Evolutionary conservation across 2,329 filamentous ascomycete genomes (phyloP), one percentile per base, ranked within the genome.

Genomic region (Botrytis deweyae): DNA sequence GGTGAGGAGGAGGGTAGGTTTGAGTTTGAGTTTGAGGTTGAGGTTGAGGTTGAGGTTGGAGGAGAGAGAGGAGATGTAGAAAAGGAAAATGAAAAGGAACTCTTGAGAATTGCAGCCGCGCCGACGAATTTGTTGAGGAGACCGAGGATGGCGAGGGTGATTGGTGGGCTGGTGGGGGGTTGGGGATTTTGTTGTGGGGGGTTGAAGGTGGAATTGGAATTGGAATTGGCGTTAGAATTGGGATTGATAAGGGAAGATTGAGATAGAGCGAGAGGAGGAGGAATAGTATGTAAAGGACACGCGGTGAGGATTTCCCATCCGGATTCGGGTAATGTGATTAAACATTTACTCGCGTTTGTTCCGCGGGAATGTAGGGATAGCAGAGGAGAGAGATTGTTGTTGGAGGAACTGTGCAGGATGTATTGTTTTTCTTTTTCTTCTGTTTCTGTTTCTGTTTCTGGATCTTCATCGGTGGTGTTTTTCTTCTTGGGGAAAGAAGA

Each of bases 241-340:
- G 20, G 16, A 40, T 29, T 16, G 42, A 16, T 7, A 44, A 7
- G 2, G 40, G 46, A 10, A 49, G 8, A 9, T 9, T 8, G 22
- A 22, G 20, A 0, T 10, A 4, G 20, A 8, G 18, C 0, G 0
- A 8, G 14, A 5, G 40, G 6, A 1, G n/a, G 29, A 18, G 68
- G 20, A 22, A 29, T 20, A 16, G n/a, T 38, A 29, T 38, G 10
- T 3, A 70, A 14, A 0, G 8, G 55, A 33, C 59, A 58, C 22
- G 55, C 68, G 16, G 58, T 70, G 8, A 70, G 68, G 0, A 64
- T 49, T 4, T 63, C 40, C 22, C 46, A 63, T 12, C 58, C 55
- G 3, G 29, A 18, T 2, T 42, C 14, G 16, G 58, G 58, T 20
- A 70, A 6, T 0, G 58, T 64, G 58, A 70, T 38, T 12, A 64